Evolutionary conservation across 441 rosid genomes (phyloP), one percentile per base, ranked within the genome.

Genomic region (Melastoma candidum): DNA sequence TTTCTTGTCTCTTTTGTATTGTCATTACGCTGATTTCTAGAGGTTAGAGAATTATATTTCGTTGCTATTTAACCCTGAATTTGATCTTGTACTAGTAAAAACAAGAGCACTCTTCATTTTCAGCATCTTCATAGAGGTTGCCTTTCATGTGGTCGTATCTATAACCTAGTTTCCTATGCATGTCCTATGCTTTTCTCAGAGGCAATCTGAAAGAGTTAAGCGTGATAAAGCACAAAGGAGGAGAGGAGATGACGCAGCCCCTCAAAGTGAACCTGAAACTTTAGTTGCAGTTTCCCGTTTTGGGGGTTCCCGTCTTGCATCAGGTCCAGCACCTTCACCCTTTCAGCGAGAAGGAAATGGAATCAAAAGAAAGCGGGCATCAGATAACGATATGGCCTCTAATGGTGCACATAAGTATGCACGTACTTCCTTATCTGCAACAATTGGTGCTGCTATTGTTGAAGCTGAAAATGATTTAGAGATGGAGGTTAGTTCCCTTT

Each of bases 271-370:
- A 64, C 79, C 82, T 53, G 78, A 82, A 22, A 64, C 77, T 63
- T 73, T 94, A 69, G 97, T 89, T 71, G 81, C 97, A 12, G 89
- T 94, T 71, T 41, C 85, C 68, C 77, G 72, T 63, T 84, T 71
- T 72, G 85, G 60, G 52, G 95, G 97, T 64, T 86, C 96, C 62
- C 83, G 97, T 56, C 99, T 93, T 63, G 93, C 99, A 55, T 81
- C 99, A 26, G 95, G 82, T 57, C 85, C 88, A 65, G 46, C 74
- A 26, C 85, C 90, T 56, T 79, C 97, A 39, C 99, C 97, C 43
- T 93, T 63, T 72, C 83, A 77, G 78, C 66, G 63, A n/a, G 58
- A 47, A 27, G 58, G 53, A 57, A 60, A 46, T 51, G 49, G 57
- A 39, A 50, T 29, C 45, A 62, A 55, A 44, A 55, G 66, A n/a